phyloP scores from a whole-genome alignment of 2,329 filamentous ascomycete species.

The Pseudopyrenochaeta lycopersici region DNA sequence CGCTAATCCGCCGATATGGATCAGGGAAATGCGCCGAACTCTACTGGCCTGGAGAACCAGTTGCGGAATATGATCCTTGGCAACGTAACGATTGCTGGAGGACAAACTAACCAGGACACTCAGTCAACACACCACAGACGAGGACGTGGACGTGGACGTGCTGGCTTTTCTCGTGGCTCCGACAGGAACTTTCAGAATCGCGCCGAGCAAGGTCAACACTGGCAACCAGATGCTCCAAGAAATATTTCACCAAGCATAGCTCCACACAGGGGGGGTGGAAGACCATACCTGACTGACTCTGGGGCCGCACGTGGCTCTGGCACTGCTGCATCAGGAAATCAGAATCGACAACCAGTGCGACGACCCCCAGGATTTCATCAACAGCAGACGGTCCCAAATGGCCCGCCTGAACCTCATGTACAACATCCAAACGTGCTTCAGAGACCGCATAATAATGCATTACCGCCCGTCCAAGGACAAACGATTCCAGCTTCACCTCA shows the following conservation, averaged over 20 bases:
- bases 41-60: slow-evolving; percentile 58
- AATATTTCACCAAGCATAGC: slow-evolving; percentile 4
- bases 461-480: slow-evolving; percentile 10
- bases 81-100: slow-evolving; percentile 52
- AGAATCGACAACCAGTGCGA: not conserved
- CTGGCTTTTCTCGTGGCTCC: slow-evolving; percentile 18
- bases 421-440: slow-evolving; percentile 30
- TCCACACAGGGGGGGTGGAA: slow-evolving; percentile 16
- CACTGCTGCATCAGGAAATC: not conserved
- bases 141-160: slow-evolving; percentile 32
- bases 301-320: slow-evolving; percentile 9
- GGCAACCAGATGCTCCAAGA: slow-evolving; percentile 4
- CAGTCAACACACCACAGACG: slow-evolving; percentile 27
- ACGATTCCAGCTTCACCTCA: slow-evolving; percentile 6
- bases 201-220: slow-evolving; percentile 17
- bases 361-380: slow-evolving; percentile 6
- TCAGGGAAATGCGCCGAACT: slow-evolving; percentile 11
- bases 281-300: slow-evolving; percentile 6
- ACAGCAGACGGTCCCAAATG: slow-evolving; percentile 2
- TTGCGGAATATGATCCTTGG: slow-evolving; percentile 68
- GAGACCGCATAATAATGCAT: slow-evolving; percentile 22
- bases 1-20: slow-evolving; percentile 27
- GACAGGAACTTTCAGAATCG: slow-evolving; percentile 12
- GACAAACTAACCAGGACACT: slow-evolving; percentile 23
- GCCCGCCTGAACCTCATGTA: not conserved